These are phyloP conservation scores for Cerioporus squamosus DNA, from an alignment of 1,284 basidiomycete species.

Conservation along the genomic window DNA sequence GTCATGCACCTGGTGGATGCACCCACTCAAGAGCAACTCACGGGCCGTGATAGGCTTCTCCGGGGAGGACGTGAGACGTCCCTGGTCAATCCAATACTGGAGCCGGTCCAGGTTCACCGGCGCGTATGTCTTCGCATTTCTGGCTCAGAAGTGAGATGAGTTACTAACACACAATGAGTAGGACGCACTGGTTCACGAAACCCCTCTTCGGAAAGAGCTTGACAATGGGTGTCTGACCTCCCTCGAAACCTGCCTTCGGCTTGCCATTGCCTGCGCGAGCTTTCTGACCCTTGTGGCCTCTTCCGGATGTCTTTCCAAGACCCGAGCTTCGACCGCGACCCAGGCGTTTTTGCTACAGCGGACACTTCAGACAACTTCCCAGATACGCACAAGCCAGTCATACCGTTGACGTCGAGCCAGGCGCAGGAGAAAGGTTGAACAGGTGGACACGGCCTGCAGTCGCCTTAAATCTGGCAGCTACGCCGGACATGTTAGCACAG, in stretches of 20 bases:
- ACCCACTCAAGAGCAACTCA: slow-evolving; percentile 84
- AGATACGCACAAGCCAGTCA: slow-evolving; percentile 18
- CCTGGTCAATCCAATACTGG: slow-evolving; percentile 90
- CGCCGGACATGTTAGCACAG: slow-evolving; percentile 13
- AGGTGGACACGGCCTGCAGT: slow-evolving; percentile 27
- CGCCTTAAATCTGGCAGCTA: slow-evolving; percentile 24
- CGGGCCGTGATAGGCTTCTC: slow-evolving; percentile 88
- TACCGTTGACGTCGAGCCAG: slow-evolving; percentile 67
- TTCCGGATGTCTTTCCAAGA: slow-evolving; percentile 89
- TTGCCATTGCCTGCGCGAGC: slow-evolving; percentile 91
- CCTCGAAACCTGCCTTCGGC: slow-evolving; percentile 87
- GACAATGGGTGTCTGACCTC: slow-evolving; percentile 95
- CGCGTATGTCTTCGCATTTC: slow-evolving; percentile 76
- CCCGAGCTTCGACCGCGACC: slow-evolving; percentile 93
- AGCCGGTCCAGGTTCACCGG: slow-evolving; percentile 88
- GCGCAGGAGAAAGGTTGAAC: slow-evolving; percentile 61
- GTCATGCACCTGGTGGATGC: slow-evolving; percentile 86
- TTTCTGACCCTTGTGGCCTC: slow-evolving; percentile 97
- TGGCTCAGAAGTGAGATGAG: slow-evolving; percentile 34
- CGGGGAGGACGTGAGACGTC: slow-evolving; percentile 79
- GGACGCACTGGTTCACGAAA: slow-evolving; percentile 87
- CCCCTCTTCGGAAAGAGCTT: slow-evolving; percentile 93
- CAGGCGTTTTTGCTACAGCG: slow-evolving; percentile 83
- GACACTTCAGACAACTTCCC: slow-evolving; percentile 6
- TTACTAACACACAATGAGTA: slow-evolving; percentile 1